Base-by-base conservation (phyloP, 129 eudicot genomes). In the Rutidosis leptorrhynchoides region DNA sequence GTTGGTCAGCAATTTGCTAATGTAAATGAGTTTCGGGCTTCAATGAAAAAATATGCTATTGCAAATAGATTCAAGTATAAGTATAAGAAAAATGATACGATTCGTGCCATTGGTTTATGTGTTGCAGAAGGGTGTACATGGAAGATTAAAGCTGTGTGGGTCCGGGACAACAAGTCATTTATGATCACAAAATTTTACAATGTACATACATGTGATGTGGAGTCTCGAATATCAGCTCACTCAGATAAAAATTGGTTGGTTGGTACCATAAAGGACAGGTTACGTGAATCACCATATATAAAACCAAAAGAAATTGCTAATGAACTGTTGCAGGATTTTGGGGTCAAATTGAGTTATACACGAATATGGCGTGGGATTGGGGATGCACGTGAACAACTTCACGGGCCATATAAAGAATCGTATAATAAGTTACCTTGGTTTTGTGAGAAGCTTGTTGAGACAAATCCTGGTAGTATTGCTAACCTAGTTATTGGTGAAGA, bases 81-180 rank as follows among this genome's bases (percentile, higher is more conserved):
- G 69, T 58, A 83, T 69, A 83, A 79, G 74, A 89, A 85, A 78
- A 83, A 83, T 14, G 87, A 85, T 52, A 69, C 76, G 24, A 72
- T 32, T 43, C 87, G 85, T 74, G 96, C 75, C 14, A 62, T 76
- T 74, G 89, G 85, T 21, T 68, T 32, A 35, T 88, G 96, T 81
- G 80, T 79, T 49, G 80, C 74, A 26, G 83, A 79, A 20, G 85
- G 93, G 40, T 89, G 96, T 79, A 74, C 93, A 43, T 89, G 96
- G 96, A 89, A 58, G 72, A 77, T 89, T 53, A 73, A 79, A 64
- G 96, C 87, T 7, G 66, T 71, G 30, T 74, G 83, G 89, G 87
- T 81, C 71, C 80, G 87, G 7, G 60, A 79, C 26, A 65, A 76
- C 43, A 68, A 77, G 26, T 74, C 82, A 25, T 89, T 89, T 63